A percentile compares a stretch with the other conserved stretches of the same genome.
Conservation (phyloP, 768 basidiomycete genomes). For the Gymnopilus junonius region DNA sequence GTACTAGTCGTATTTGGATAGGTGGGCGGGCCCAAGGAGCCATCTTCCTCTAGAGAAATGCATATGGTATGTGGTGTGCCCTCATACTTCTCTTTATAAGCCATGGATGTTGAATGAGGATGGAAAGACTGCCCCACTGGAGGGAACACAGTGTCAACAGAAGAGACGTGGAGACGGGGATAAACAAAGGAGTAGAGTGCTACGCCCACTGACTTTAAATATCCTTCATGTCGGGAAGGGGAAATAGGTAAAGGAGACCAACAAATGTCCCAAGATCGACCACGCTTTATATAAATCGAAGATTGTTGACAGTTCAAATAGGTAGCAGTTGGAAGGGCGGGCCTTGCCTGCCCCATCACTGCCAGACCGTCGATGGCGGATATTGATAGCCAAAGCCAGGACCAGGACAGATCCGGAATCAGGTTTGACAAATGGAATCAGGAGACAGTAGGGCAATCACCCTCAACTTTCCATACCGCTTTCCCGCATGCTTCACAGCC, state of each 20-base stretch:
- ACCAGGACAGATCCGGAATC: not conserved
- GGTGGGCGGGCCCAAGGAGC: constrained; percentile 3
- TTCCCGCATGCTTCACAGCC: not conserved
- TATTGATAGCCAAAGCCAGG: not conserved
- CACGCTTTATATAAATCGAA: constrained; percentile 5
- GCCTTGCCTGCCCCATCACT: constrained; percentile 3
- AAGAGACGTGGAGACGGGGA: not conserved
- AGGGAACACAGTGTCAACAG: not conserved
- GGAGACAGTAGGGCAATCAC: not conserved
- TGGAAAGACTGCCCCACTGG: not conserved
- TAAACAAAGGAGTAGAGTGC: not conserved
- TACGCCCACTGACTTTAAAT: constrained; percentile 8
- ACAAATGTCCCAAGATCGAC: constrained; percentile 6
- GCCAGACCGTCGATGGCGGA: constrained; percentile 22
- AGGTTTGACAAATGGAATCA: constrained; percentile 5
- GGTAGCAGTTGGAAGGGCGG: constrained; percentile 3
- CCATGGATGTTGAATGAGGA: constrained; percentile 2
- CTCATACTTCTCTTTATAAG: constrained; percentile 18
- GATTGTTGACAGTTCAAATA: constrained; percentile 1
- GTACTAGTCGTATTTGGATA: not conserved
- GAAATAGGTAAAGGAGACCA: constrained; percentile 2
- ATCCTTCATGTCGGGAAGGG: constrained; percentile 5
- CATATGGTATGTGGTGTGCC: constrained; percentile 17
- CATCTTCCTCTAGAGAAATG: constrained; percentile 20
- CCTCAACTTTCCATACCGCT: not conserved